Base-by-base conservation (phyloP, 371 early-diverging fungal species). In the Mucor irregularis region DNA sequence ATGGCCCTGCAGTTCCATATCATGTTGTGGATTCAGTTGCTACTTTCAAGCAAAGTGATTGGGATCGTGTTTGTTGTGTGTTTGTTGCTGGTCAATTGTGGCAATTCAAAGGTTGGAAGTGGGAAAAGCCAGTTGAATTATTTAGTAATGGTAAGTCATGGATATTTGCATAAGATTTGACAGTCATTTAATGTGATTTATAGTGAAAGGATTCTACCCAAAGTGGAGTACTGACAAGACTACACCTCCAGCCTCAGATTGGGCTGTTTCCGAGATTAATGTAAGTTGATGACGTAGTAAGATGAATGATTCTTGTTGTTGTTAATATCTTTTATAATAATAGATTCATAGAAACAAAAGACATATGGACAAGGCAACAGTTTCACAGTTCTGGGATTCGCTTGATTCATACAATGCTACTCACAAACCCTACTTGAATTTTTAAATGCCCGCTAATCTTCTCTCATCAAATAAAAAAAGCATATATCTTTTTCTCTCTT, bases 61-160 rank as follows among this genome's bases (percentile, higher is more conserved):
- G 93, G 89, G 90, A 92, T 44, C 86, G 90, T 30, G 88, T 97
- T 5, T 90, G 92, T 0, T 93, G 90, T 39, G 94, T 95, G 14
- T 91, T 97, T 66, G 88, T 90, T 13, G 84, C 83, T 35, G 96
- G 96, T 24, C 91, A 90, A 34, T 80, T 82, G 31, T 97, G 97
- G 97, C 96, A 97, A 69, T 94, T 95, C 68, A 91, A 90, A 59
- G 85, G 87, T 21, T 96, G 94, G 94, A 87, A 84, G 58, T 94
- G 91, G 85, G 82, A 82, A 39, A 82, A 85, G 21, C 94, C 95
- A 1, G 77, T 86, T 10, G 89, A 91, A 40, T 64, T 96, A 13
- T 95, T 96, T 69, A 74, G 78, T 16, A 81, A 88, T 68, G 86
- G 87, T 86, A 82, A 65, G 43, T 11, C 19, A 24, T 3, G 2